Conservation (phyloP, 257 asterid genomes). For the Haberlea rhodopensis region DNA sequence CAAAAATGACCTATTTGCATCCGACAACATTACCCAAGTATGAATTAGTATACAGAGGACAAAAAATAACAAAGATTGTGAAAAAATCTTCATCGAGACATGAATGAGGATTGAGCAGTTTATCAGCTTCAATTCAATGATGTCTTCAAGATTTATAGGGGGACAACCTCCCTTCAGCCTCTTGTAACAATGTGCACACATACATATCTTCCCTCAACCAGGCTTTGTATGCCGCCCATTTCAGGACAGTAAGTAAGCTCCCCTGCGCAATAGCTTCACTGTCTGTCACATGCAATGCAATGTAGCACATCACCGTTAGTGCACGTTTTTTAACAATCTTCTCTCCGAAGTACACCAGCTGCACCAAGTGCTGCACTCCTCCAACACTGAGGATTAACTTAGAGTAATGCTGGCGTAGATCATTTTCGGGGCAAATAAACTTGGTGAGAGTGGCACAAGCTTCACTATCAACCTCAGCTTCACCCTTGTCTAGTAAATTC, state of each 20-base stretch:
- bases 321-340: constrained; percentile 57
- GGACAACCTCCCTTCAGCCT: constrained; percentile 55
- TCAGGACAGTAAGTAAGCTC: constrained; percentile 53
- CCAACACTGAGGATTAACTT: constrained; percentile 58
- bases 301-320: constrained; percentile 42
- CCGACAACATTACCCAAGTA: neutral
- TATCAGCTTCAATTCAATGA: neutral
- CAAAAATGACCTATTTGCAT: neutral
- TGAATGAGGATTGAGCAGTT: too few species aligned
- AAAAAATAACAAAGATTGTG: too few species aligned
- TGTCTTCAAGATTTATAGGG: constrained; percentile 47
- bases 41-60: too few species aligned
- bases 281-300: constrained; percentile 60
- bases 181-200: constrained; percentile 45
- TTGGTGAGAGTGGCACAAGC: constrained; percentile 58
- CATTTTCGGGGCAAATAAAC: constrained; percentile 49
- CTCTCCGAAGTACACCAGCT: constrained; percentile 67
- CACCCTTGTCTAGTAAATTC: constrained; percentile 54
- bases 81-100: too few species aligned
- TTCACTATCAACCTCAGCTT: constrained; percentile 52
- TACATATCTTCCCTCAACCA: constrained; percentile 36
- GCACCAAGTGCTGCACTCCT: constrained; percentile 63
- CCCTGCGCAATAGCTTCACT: constrained; percentile 64
- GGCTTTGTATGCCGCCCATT: constrained; percentile 61
- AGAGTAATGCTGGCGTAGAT: constrained; percentile 53